Conservation (phyloP, 345 rosid genomes). For the Carallia brachiata region DNA sequence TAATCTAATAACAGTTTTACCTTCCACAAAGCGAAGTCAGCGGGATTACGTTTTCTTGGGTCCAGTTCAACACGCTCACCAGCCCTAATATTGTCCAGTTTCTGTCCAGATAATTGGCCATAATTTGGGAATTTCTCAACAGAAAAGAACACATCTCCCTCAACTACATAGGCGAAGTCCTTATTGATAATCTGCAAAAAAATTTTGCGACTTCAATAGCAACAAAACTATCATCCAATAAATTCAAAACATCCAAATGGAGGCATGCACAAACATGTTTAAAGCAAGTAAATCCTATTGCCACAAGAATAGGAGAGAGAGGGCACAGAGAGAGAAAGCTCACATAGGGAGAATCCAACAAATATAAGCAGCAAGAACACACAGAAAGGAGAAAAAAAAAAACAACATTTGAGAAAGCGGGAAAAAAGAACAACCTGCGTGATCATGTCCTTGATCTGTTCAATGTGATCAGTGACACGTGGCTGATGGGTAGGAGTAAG, state of each 20-base stretch:
- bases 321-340: no score
- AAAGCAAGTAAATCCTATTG: not conserved
- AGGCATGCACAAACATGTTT: not conserved
- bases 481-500: conserved; percentile 81
- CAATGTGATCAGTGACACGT: conserved; percentile 72
- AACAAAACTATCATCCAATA: not conserved
- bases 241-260: not conserved
- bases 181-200: conserved; percentile 72
- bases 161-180: conserved; percentile 65
- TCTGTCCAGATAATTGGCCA: conserved; percentile 73
- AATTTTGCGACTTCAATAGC: not conserved
- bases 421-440: conserved; percentile 33
- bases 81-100: conserved; percentile 66
- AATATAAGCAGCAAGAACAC: not conserved
- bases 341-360: no score
- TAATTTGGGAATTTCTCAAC: conserved; percentile 73
- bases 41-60: conserved; percentile 75
- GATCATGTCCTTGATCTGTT: conserved; percentile 71
- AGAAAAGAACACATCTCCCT: conserved; percentile 78
- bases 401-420: not conserved
- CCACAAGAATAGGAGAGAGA: no score
- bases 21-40: conserved; percentile 95
- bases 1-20: conserved; percentile 26
- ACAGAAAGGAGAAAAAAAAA: not conserved
- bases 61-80: conserved; percentile 89